A percentile compares a stretch with the other conserved stretches of the same genome.
phyloP scores from a whole-genome alignment of 2,329 filamentous ascomycete genomes.

The Biscogniauxia mediterranea region DNA sequence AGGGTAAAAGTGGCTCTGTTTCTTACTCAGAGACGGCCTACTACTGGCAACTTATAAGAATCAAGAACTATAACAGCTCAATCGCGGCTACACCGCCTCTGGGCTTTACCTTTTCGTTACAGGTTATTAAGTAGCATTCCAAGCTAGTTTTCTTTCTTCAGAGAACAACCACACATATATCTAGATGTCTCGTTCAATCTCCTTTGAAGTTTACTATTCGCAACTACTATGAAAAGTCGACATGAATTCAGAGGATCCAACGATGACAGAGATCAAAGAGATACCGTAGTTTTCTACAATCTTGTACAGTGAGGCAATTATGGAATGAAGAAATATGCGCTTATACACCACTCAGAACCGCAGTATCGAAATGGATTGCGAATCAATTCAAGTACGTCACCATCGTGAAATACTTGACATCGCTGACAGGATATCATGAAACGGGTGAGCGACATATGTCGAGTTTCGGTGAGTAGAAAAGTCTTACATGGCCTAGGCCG shows the following conservation, averaged over 20 bases:
- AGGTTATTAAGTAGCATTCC: no score
- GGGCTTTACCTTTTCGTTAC: no score
- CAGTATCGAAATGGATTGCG: not conserved
- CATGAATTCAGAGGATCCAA: no score
- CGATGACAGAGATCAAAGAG: no score
- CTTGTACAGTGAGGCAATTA: not conserved
- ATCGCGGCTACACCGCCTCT: not conserved
- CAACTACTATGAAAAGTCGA: no score
- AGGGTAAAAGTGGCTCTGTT: not conserved
- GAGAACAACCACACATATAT: no score
- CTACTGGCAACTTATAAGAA: not conserved
- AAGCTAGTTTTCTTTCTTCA: no score
- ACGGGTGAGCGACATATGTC: not conserved
- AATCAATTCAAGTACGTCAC: not conserved
- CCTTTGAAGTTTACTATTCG: no score
- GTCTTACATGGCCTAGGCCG: not conserved
- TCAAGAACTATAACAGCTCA: not conserved
- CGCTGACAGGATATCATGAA: not conserved
- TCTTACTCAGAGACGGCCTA: not conserved
- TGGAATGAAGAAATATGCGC: not conserved
- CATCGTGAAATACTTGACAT: not conserved
- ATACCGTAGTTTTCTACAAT: no score
- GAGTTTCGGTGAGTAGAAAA: not conserved
- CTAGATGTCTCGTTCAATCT: no score
- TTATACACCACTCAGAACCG: not conserved